These are phyloP conservation scores for Neurospora crassa DNA, from an alignment of 2,329 filamentous ascomycete species.

Conservation along the genomic window DNA sequence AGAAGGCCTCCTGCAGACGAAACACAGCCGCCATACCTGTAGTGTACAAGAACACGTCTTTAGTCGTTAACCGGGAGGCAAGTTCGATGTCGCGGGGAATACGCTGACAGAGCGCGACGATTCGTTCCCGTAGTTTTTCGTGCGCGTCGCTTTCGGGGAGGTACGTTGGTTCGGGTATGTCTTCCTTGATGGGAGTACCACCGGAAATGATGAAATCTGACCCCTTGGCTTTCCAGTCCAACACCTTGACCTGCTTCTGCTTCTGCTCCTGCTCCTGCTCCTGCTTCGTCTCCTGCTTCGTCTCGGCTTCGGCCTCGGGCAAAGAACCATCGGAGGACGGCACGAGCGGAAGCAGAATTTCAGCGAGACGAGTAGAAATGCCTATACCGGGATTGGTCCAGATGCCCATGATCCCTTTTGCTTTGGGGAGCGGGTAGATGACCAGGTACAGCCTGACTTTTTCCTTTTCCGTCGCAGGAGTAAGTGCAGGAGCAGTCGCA, in stretches of 20 bases:
- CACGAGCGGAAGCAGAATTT: conserved; percentile 28
- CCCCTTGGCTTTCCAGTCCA: conserved; percentile 19
- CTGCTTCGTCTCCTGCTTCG: no score
- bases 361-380: conserved; percentile 35
- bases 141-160: conserved; percentile 31
- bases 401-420: conserved; percentile 27
- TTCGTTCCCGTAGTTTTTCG: conserved; percentile 27
- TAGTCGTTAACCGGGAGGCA: conserved; percentile 17
- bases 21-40: conserved; percentile 46
- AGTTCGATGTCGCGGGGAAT: conserved; percentile 22
- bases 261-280: not conserved
- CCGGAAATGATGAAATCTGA: no score
- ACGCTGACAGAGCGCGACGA: conserved; percentile 31
- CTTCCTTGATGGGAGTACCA: not conserved
- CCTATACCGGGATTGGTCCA: conserved; percentile 39
- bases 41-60: conserved; percentile 43
- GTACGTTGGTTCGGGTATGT: conserved; percentile 26
- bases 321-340: no score
- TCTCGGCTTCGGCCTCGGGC: no score
- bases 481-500: no score
- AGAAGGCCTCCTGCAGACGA: conserved; percentile 29
- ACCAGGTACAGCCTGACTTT: conserved; percentile 33
- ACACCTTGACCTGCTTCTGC: conserved; percentile 13
- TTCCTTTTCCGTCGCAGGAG: no score
- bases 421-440: conserved; percentile 28